These are phyloP conservation scores for Thermothielavioides terrestris DNA, from an alignment of 495 filamentous ascomycete species.

Conservation along the genomic window DNA sequence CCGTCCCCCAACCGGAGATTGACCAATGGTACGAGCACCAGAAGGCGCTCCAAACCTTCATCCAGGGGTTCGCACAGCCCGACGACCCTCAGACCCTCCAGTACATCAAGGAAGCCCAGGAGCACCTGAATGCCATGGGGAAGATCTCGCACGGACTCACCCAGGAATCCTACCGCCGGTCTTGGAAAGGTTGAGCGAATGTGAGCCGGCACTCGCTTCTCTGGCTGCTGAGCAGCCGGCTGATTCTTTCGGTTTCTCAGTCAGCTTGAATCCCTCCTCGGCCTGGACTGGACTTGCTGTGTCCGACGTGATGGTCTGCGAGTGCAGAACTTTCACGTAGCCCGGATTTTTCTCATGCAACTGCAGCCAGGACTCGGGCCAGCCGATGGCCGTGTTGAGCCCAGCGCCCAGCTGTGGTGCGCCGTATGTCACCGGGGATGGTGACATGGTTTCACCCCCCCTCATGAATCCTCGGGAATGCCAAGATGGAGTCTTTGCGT, in stretches of 20 bases:
- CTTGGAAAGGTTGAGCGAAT: conserved; percentile 21
- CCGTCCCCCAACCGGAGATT: conserved; percentile 26
- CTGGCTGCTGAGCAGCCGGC: background rate
- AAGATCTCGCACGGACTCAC: conserved; percentile 27
- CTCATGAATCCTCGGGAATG: background rate
- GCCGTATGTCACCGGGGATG: background rate
- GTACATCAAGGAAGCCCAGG: conserved; percentile 36
- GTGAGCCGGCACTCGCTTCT: background rate
- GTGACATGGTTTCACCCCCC: background rate
- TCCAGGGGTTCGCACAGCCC: conserved; percentile 36
- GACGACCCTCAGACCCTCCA: conserved; percentile 37
- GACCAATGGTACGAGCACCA: conserved; percentile 43
- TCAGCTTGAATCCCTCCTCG: background rate
- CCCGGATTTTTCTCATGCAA: background rate
- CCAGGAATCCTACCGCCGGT: conserved; percentile 18
- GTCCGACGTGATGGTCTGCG: background rate
- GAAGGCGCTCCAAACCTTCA: conserved; percentile 35
- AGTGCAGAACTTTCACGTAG: background rate
- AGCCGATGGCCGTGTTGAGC: background rate
- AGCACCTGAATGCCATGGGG: conserved; percentile 37
- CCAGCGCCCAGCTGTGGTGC: background rate
- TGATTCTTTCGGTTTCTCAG: background rate
- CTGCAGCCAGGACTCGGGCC: background rate
- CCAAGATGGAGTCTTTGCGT: background rate
- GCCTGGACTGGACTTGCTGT: background rate